Percentiles rank a stretch among this genome's conserved stretches.
These are phyloP conservation scores for Lepiota brunneoincarnata DNA, from an alignment of 768 basidiomycete species.

Conservation along the genomic window DNA sequence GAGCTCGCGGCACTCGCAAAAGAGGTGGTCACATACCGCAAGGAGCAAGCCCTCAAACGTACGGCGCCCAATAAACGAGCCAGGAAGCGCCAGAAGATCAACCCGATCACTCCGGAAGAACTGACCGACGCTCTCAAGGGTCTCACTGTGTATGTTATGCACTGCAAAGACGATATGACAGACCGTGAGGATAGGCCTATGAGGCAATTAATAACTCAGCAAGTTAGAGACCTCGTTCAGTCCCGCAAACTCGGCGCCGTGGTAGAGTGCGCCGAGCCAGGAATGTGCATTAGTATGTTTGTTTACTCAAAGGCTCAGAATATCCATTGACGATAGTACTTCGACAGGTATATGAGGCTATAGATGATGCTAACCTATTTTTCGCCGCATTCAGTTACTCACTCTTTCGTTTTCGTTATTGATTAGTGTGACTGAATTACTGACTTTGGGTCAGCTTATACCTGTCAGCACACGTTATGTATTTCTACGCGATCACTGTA, in stretches of 20 bases:
- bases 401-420: not conserved
- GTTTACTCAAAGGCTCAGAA: not conserved
- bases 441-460: not conserved
- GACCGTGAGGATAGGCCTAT: conserved; percentile 47
- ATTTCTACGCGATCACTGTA: conserved; percentile 9
- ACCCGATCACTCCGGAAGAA: conserved; percentile 38
- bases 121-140: conserved; percentile 53
- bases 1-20: conserved; percentile 72
- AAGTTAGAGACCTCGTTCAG: conserved; percentile 64
- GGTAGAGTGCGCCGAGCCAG: conserved; percentile 72
- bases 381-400: not conserved
- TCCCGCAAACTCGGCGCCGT: conserved; percentile 65
- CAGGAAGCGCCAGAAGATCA: conserved; percentile 37
- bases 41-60: conserved; percentile 24
- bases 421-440: too few relatives aligned
- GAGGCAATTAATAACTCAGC: conserved; percentile 66
- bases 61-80: conserved; percentile 24
- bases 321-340: not conserved
- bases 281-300: conserved; percentile 75
- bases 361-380: not conserved
- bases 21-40: conserved; percentile 49
- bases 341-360: conserved; percentile 10
- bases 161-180: conserved; percentile 81
- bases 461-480: conserved; percentile 3
- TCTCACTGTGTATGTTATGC: conserved; percentile 73